Evolutionary conservation across 2,329 filamentous ascomycete genomes (phyloP).

Genomic region (Paradendryphiella salina): DNA sequence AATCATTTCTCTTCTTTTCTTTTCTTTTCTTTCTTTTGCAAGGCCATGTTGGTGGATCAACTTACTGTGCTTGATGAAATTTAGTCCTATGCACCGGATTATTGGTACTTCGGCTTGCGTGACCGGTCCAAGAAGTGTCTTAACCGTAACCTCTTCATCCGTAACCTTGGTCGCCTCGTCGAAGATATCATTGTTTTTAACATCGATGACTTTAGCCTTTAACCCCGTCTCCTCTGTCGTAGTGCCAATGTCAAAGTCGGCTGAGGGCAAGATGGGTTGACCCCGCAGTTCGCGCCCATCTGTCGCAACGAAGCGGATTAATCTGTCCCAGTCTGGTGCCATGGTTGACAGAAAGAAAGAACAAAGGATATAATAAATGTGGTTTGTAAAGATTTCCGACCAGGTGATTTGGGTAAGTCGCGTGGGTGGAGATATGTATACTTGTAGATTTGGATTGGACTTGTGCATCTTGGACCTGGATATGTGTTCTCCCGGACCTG

Average conservation of each 20-base stretch:
- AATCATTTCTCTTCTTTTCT: too few relatives aligned
- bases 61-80: constrained; percentile 62
- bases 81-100: constrained; percentile 62
- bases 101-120: constrained; percentile 58
- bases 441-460: constrained; percentile 2
- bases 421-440: not conserved
- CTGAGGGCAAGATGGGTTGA: constrained; percentile 55
- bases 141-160: constrained; percentile 59
- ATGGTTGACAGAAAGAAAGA: too few relatives aligned
- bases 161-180: constrained; percentile 57
- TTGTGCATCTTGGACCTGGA: too few relatives aligned
- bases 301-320: constrained; percentile 59
- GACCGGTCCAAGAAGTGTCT: constrained; percentile 58
- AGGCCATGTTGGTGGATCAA: not conserved
- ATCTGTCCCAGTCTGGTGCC: constrained; percentile 52
- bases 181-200: constrained; percentile 55
- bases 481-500: constrained; percentile 29
- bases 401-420: not conserved
- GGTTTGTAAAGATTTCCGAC: too few relatives aligned
- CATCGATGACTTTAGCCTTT: constrained; percentile 56
- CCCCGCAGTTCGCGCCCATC: constrained; percentile 57
- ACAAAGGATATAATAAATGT: too few relatives aligned
- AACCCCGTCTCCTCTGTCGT: constrained; percentile 55
- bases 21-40: too few relatives aligned
- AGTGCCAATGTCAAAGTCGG: constrained; percentile 55